These are phyloP conservation scores for Madurella mycetomatis DNA, from an alignment of 2,329 filamentous ascomycete genomes.

Conservation along the genomic window DNA sequence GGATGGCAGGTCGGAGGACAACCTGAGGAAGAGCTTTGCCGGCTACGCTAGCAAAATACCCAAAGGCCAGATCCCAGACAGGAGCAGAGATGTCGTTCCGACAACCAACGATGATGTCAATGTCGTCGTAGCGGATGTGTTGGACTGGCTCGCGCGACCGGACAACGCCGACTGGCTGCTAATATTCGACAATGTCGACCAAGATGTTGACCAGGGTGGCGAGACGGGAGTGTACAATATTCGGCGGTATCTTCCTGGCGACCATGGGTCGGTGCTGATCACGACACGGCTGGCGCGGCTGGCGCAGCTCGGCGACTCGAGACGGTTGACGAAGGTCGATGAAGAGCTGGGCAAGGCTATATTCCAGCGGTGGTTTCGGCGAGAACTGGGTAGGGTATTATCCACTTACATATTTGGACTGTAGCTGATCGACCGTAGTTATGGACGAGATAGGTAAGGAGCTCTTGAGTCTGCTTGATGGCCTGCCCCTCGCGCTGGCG, in stretches of 20 bases:
- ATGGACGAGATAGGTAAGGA: slow-evolving; percentile 17
- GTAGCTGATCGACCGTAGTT: slow-evolving; percentile 12
- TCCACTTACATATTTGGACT: slow-evolving; percentile 4
- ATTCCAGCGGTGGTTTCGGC: slow-evolving; percentile 26
- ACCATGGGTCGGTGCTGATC: slow-evolving; percentile 29
- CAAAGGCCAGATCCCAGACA: slow-evolving; percentile 20
- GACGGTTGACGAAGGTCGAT: slow-evolving; percentile 23
- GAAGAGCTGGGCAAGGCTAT: slow-evolving; percentile 26
- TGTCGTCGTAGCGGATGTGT: slow-evolving; percentile 22
- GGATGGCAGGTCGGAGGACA: slow-evolving; percentile 29
- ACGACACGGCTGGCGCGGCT: slow-evolving; percentile 27
- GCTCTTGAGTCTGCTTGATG: slow-evolving; percentile 26
- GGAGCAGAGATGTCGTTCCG: slow-evolving; percentile 11
- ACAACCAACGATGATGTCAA: slow-evolving; percentile 19
- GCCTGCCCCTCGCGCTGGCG: slow-evolving; percentile 26
- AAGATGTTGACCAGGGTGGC: slow-evolving; percentile 18
- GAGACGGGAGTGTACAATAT: slow-evolving; percentile 25
- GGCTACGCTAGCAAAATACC: slow-evolving; percentile 22
- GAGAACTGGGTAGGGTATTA: slow-evolving; percentile 21
- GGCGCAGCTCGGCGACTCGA: slow-evolving; percentile 22
- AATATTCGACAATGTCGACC: slow-evolving; percentile 34
- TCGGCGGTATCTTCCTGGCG: slow-evolving; percentile 23
- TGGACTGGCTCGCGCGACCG: slow-evolving; percentile 27
- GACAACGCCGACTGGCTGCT: slow-evolving; percentile 32
- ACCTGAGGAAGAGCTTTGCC: slow-evolving; percentile 29